These are phyloP conservation scores for Amanita inopinata DNA, from an alignment of 768 basidiomycete genomes.

Conservation along the genomic window DNA sequence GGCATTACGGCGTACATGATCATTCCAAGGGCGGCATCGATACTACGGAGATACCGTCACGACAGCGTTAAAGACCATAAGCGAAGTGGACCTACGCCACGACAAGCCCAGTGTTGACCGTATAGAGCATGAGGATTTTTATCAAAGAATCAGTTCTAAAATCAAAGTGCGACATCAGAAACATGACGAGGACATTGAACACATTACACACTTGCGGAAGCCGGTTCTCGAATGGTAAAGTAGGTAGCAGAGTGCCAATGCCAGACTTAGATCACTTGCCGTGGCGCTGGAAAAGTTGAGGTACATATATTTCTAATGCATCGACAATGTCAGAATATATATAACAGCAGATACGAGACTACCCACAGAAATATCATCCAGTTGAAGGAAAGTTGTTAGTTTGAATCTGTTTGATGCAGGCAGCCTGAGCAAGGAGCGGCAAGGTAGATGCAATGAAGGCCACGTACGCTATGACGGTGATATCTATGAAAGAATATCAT, in stretches of 20 bases:
- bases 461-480: constrained; percentile 43
- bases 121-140: constrained; percentile 37
- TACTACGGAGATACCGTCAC: constrained; percentile 18
- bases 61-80: neutral
- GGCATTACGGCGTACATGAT: constrained; percentile 43
- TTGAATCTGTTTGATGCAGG: constrained; percentile 23
- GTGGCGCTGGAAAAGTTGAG: constrained; percentile 40
- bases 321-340: neutral
- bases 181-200: neutral
- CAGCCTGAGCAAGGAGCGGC: constrained; percentile 1
- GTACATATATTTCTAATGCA: constrained; percentile 36
- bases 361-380: constrained; percentile 30
- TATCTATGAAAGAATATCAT: too few relatives aligned
- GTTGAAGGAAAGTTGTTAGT: constrained; percentile 25
- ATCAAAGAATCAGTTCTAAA: constrained; percentile 43
- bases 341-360: neutral
- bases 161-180: neutral
- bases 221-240: constrained; percentile 42
- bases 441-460: neutral
- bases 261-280: constrained; percentile 41
- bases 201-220: constrained; percentile 30
- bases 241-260: constrained; percentile 38
- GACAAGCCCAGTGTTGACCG: constrained; percentile 44
- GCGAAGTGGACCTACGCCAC: constrained; percentile 25
- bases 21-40: constrained; percentile 37